Conservation (phyloP, 306 rosid genomes). For the Ormosia semicastrata region DNA sequence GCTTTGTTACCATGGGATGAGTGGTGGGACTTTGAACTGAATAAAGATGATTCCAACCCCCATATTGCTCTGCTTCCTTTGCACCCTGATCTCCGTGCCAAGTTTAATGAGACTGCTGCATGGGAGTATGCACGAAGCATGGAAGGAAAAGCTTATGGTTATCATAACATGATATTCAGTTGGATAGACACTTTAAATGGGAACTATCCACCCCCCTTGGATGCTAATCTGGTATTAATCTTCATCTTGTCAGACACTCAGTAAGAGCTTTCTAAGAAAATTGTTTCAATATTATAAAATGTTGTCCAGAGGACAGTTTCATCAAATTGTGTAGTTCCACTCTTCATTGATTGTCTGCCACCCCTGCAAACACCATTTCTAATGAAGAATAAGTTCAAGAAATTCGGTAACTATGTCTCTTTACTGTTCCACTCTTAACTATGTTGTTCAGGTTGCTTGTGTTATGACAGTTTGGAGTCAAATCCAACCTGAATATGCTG, state of each 20-base stretch:
- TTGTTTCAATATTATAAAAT: neutral
- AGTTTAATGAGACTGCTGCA: constrained; percentile 91
- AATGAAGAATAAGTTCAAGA: neutral
- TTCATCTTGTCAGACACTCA: constrained; percentile 10
- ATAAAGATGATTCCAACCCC: constrained; percentile 81
- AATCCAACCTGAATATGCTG: constrained; percentile 84
- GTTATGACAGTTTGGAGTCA: constrained; percentile 96
- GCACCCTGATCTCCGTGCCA: constrained; percentile 79
- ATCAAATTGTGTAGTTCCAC: too few relatives aligned
- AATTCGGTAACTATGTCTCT: neutral
- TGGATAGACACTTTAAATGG: constrained; percentile 84
- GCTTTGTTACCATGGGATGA: constrained; percentile 90
- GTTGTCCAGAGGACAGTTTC: neutral
- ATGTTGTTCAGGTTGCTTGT: constrained; percentile 79
- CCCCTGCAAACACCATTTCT: neutral
- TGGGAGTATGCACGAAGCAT: constrained; percentile 95
- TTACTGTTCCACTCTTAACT: constrained; percentile 6
- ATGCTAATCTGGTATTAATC: constrained; percentile 78
- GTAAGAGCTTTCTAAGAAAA: neutral
- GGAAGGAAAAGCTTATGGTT: constrained; percentile 88
- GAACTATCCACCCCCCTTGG: constrained; percentile 97
- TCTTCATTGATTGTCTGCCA: neutral
- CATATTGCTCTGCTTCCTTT: constrained; percentile 94
- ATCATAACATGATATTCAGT: constrained; percentile 94
- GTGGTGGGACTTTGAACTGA: constrained; percentile 93